These are phyloP conservation scores for Penicillium digitatum DNA, from an alignment of 2,329 filamentous ascomycete genomes.

Conservation along the genomic window DNA sequence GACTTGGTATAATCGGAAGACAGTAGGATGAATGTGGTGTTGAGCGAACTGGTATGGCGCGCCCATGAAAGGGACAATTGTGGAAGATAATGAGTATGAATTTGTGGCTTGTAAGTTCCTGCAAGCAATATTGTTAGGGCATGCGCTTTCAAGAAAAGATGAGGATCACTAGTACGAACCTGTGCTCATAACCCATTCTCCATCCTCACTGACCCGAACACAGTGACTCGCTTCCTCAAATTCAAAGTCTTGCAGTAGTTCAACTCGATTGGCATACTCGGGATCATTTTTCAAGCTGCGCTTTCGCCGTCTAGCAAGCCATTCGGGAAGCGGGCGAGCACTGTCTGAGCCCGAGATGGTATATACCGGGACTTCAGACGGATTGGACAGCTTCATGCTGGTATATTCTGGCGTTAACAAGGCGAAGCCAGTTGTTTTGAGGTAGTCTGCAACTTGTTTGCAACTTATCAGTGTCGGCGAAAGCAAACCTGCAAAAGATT, in stretches of 20 bases:
- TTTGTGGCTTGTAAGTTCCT: conserved; percentile 72
- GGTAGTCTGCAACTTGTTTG: conserved; percentile 9
- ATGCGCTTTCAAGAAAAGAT: conserved; percentile 5
- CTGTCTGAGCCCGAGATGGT: conserved; percentile 90
- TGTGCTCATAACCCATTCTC: conserved; percentile 95
- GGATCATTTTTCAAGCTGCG: conserved; percentile 85
- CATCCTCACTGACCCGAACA: conserved; percentile 86
- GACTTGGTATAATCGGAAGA: conserved; percentile 92
- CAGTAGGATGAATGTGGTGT: conserved; percentile 84
- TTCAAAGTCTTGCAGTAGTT: conserved; percentile 94
- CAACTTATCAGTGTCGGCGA: conserved; percentile 2
- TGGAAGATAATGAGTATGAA: conserved; percentile 91
- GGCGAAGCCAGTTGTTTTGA: conserved; percentile 5
- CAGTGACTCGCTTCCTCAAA: conserved; percentile 94
- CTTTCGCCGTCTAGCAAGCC: conserved; percentile 87
- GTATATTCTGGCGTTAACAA: conserved; percentile 24
- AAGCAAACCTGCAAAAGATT: conserved; percentile 15
- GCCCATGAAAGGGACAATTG: conserved; percentile 91
- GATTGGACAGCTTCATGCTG: conserved; percentile 54
- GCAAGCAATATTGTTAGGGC: conserved; percentile 11
- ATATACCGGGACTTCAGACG: conserved; percentile 82
- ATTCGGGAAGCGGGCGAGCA: conserved; percentile 84
- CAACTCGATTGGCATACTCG: conserved; percentile 89
- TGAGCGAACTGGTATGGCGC: conserved; percentile 85
- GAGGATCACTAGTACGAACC: conserved; percentile 48